These are phyloP conservation scores for Aspergillus fumigatiaffinis DNA, from an alignment of 2,329 filamentous ascomycete species.

Conservation along the genomic window DNA sequence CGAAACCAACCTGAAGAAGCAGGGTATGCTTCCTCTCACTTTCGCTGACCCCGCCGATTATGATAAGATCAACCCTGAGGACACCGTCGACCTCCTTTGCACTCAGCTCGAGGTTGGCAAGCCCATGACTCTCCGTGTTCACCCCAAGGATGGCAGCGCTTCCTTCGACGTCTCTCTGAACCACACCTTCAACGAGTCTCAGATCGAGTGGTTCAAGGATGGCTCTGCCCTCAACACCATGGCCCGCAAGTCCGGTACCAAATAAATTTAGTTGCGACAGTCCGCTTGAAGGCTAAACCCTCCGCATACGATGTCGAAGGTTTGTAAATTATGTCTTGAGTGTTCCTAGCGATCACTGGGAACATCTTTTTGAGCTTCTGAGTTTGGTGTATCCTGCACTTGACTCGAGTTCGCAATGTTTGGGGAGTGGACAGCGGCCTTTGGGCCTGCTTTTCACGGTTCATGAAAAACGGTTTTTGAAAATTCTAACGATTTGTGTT, in stretches of 20 bases:
- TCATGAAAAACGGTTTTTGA: conserved; percentile 30
- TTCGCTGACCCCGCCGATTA: conserved; percentile 95
- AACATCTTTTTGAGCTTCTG: conserved; percentile 1
- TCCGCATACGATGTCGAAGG: conserved; percentile 4
- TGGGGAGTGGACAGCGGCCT: conserved; percentile 10
- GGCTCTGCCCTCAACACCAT: conserved; percentile 97
- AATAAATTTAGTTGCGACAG: conserved; percentile 21
- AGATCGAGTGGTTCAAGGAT: conserved; percentile 99
- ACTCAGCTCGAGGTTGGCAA: conserved; percentile 89
- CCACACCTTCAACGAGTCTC: conserved; percentile 97
- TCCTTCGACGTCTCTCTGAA: conserved; percentile 77
- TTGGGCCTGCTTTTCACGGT: conserved; percentile 19
- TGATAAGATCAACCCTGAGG: conserved; percentile 90
- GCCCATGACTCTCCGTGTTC: conserved; percentile 85
- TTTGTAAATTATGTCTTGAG: conserved; percentile 21
- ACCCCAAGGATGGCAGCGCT: conserved; percentile 75
- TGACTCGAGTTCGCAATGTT: not conserved
- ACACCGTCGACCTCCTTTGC: conserved; percentile 85
- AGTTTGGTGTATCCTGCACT: not conserved
- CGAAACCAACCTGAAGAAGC: conserved; percentile 99
- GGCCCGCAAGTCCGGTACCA: conserved; percentile 61
- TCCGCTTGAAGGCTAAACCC: not conserved
- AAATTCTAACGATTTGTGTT: conserved; percentile 34
- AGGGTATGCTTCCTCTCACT: conserved; percentile 98
- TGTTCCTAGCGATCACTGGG: conserved; percentile 18